Evolutionary conservation across 2,329 filamentous ascomycete species (phyloP).

Genomic region (Cytospora piceae): DNA sequence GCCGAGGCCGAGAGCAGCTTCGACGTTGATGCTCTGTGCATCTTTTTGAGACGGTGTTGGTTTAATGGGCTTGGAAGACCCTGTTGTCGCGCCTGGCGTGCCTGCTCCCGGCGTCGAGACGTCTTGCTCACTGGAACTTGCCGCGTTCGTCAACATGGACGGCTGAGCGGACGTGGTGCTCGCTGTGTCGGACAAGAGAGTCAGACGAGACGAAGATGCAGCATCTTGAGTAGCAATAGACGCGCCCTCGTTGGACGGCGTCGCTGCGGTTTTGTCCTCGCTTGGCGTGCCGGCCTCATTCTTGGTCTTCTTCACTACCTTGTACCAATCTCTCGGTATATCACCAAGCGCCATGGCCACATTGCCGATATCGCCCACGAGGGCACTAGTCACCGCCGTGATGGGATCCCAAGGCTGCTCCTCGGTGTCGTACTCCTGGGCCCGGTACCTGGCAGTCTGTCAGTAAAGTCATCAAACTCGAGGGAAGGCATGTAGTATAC

Average conservation of each 20-base stretch:
- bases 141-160: constrained; percentile 5
- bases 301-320: constrained; percentile 35
- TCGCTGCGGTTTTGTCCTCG: constrained; percentile 14
- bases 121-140: constrained; percentile 14
- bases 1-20: constrained; percentile 26
- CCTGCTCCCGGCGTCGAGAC: constrained; percentile 4
- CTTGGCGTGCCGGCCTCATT: constrained; percentile 8
- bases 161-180: constrained; percentile 15
- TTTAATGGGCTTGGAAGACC: constrained; percentile 1
- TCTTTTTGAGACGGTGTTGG: neutral
- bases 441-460: constrained; percentile 47
- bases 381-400: constrained; percentile 73
- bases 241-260: constrained; percentile 6
- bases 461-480: constrained; percentile 14
- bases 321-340: constrained; percentile 63
- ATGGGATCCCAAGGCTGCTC: constrained; percentile 80
- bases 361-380: constrained; percentile 81
- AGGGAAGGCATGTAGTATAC: constrained; percentile 35
- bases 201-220: constrained; percentile 21
- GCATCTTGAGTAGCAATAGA: constrained; percentile 12
- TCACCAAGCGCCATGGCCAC: constrained; percentile 85
- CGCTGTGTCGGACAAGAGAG: constrained; percentile 22
- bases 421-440: constrained; percentile 73
- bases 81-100: constrained; percentile 15
- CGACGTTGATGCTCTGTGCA: constrained; percentile 20